Evolutionary conservation across 2,329 filamentous ascomycete species (phyloP).

Genomic region (Exophiala calicioides): DNA sequence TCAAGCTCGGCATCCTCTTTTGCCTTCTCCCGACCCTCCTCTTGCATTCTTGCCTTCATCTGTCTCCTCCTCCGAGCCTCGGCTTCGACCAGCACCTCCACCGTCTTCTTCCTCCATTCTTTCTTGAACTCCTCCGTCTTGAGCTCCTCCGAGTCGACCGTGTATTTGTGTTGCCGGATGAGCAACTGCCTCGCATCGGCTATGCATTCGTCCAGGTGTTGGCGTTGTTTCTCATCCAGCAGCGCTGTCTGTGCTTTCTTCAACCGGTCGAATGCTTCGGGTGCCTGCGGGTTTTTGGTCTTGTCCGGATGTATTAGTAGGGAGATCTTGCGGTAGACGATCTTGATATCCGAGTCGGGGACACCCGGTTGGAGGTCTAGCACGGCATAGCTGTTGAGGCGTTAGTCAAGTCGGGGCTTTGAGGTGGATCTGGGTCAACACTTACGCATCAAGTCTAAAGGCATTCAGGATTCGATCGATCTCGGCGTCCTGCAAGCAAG

Average conservation of each 20-base stretch:
- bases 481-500: constrained; percentile 71
- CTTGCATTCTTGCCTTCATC: constrained; percentile 91
- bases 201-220: constrained; percentile 87
- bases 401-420: constrained; percentile 17
- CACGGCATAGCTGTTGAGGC: constrained; percentile 71
- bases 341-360: constrained; percentile 93
- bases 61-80: constrained; percentile 82
- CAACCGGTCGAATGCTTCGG: constrained; percentile 93
- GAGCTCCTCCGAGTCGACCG: constrained; percentile 79
- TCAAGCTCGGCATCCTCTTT: constrained; percentile 84
- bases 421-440: constrained; percentile 16
- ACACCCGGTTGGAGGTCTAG: constrained; percentile 95
- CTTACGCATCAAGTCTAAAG: constrained; percentile 75
- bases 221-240: constrained; percentile 90
- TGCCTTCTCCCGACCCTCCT: constrained; percentile 86
- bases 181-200: constrained; percentile 93
- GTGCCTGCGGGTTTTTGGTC: constrained; percentile 83
- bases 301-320: constrained; percentile 98
- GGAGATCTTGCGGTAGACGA: constrained; percentile 94
- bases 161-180: constrained; percentile 93
- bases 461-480: constrained; percentile 92
- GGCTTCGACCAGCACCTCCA: constrained; percentile 87
- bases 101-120: constrained; percentile 87
- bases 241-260: constrained; percentile 92
- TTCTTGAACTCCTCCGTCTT: constrained; percentile 77